phyloP scores from a whole-genome alignment of 345 rosid genomes.

The Eucalyptus urophylla region DNA sequence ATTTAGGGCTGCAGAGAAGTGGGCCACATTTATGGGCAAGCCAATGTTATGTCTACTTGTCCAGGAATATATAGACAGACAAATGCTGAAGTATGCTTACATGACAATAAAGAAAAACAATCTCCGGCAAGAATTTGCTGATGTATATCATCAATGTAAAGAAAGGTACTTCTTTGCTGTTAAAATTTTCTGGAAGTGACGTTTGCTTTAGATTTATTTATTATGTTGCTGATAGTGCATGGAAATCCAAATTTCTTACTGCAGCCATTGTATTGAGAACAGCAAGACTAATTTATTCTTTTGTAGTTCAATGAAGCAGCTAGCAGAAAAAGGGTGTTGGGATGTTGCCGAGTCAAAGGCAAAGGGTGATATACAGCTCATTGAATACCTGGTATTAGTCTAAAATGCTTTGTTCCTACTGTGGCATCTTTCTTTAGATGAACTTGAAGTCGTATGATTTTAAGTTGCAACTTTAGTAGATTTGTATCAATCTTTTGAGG shows the following conservation, averaged over 20 bases:
- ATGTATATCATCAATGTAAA: slow-evolving; percentile 53
- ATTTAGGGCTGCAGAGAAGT: slow-evolving; percentile 77
- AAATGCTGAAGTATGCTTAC: slow-evolving; percentile 68
- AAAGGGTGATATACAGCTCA: slow-evolving; percentile 53
- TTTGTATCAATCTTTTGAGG: background rate
- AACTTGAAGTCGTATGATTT: background rate
- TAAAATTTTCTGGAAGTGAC: background rate
- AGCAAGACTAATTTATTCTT: background rate
- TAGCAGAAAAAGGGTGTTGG: slow-evolving; percentile 91
- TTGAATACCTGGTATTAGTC: slow-evolving; percentile 61
- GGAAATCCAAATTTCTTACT: background rate
- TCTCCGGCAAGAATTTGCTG: slow-evolving; percentile 65
- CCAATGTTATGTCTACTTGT: slow-evolving; percentile 53
- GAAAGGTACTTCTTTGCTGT: slow-evolving; percentile 5
- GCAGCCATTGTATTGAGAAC: background rate
- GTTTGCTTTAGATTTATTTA: background rate
- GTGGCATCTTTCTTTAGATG: background rate
- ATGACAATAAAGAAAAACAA: slow-evolving; percentile 60
- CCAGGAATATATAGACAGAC: slow-evolving; percentile 53
- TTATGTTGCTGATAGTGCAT: background rate
- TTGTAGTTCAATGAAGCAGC: slow-evolving; percentile 56
- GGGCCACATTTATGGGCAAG: slow-evolving; percentile 91
- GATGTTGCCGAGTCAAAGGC: slow-evolving; percentile 83
- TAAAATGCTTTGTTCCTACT: background rate
- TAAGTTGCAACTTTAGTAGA: background rate